Evolutionary conservation across 2,329 filamentous ascomycete genomes (phyloP).

Genomic region (Albophoma yamanashiensis): DNA sequence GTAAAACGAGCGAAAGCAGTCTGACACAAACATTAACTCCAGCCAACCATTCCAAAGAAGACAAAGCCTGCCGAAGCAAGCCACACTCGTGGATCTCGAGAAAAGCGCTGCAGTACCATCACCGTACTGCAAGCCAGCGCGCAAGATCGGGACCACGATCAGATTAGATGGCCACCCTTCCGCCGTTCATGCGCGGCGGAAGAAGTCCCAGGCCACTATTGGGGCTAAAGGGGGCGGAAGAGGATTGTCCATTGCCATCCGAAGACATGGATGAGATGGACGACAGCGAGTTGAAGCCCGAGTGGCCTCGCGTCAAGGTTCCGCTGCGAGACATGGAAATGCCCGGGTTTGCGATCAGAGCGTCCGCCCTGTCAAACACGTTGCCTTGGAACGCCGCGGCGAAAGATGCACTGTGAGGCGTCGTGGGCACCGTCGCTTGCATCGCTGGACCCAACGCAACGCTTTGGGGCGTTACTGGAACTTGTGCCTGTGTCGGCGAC

Average conservation of each 20-base stretch:
- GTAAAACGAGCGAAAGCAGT: neutral
- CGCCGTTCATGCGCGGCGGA: conserved; percentile 25
- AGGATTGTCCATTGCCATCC: conserved; percentile 22
- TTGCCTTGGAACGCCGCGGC: conserved; percentile 42
- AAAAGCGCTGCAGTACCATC: neutral
- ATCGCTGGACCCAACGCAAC: conserved; percentile 83
- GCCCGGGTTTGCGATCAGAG: conserved; percentile 46
- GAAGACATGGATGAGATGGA: conserved; percentile 31
- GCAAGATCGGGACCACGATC: neutral
- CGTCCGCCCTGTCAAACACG: conserved; percentile 50
- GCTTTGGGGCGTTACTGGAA: conserved; percentile 78
- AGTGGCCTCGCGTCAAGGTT: conserved; percentile 30
- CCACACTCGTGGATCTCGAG: conserved; percentile 5
- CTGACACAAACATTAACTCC: neutral
- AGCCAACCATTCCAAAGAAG: conserved; percentile 1
- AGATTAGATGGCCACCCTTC: conserved; percentile 24
- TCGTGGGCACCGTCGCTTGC: conserved; percentile 77
- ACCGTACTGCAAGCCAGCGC: neutral
- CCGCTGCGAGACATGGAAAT: conserved; percentile 45
- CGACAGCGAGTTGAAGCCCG: conserved; percentile 26
- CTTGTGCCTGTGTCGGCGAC: conserved; percentile 15
- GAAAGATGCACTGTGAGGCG: conserved; percentile 48
- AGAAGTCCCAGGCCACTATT: conserved; percentile 20
- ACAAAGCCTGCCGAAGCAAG: conserved; percentile 6
- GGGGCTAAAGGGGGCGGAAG: conserved; percentile 19